Evolutionary conservation across 345 rosid species (phyloP).

Genomic region (Aegle marmelos): DNA sequence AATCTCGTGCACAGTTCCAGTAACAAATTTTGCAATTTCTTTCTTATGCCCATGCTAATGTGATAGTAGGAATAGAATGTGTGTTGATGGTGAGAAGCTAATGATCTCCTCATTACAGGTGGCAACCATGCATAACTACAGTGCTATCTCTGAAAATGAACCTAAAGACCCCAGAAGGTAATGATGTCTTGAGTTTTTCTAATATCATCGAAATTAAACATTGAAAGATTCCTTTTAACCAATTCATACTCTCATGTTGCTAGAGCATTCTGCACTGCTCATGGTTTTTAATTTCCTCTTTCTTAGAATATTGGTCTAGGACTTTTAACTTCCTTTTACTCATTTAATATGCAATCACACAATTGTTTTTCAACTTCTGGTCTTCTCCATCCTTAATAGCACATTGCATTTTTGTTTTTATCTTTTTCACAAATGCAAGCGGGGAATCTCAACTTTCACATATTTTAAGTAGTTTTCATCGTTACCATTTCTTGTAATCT

Average conservation of each 20-base stretch:
- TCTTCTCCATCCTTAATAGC: neutral
- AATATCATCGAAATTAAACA: neutral
- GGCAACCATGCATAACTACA: constrained; percentile 3
- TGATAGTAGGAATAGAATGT: neutral
- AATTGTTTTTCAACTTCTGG: neutral
- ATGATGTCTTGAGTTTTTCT: neutral
- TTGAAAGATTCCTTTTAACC: neutral
- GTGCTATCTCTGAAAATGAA: constrained; percentile 25
- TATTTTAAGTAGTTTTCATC: neutral
- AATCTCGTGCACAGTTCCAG: neutral
- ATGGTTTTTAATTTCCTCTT: neutral
- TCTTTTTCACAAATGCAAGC: neutral
- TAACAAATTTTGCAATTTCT: constrained; percentile 2
- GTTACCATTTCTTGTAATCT: neutral
- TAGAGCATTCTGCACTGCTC: neutral
- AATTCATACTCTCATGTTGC: neutral
- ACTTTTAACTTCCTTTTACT: neutral
- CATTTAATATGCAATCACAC: neutral
- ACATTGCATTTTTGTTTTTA: neutral
- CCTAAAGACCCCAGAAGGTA: constrained; percentile 32
- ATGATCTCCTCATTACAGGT: constrained; percentile 23
- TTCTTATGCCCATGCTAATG: neutral
- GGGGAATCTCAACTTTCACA: neutral
- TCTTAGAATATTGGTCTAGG: neutral
- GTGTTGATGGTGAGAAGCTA: neutral